These are phyloP conservation scores for Helianthus annuus DNA, from an alignment of 129 eudicot species.

Conservation along the genomic window HanXRQr2.0-SUNRISE NC_035443.2:7859653-7860152, in stretches of 20 bases:
- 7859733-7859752: slow-evolving; percentile 8
- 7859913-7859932: not conserved
- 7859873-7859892: not conserved
- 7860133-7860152: no score
- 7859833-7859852: slow-evolving; percentile 5
- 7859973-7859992: slow-evolving; percentile 3
- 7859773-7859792: slow-evolving; percentile 10
- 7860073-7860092: no score
- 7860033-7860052: no score
- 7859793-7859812: slow-evolving; percentile 5
- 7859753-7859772: slow-evolving; percentile 12
- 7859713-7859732: slow-evolving; percentile 1
- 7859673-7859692: not conserved
- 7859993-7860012: not conserved
- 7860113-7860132: no score
- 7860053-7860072: no score
- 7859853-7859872: not conserved
- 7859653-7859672: no score
- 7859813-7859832: not conserved
- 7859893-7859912: not conserved
- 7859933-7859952: not conserved
- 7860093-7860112: no score
- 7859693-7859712: slow-evolving; percentile 14
- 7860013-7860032: no score
- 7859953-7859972: not conserved